Conservation (phyloP, 2,329 filamentous ascomycete genomes). For the Corinectria fuckeliana region DNA sequence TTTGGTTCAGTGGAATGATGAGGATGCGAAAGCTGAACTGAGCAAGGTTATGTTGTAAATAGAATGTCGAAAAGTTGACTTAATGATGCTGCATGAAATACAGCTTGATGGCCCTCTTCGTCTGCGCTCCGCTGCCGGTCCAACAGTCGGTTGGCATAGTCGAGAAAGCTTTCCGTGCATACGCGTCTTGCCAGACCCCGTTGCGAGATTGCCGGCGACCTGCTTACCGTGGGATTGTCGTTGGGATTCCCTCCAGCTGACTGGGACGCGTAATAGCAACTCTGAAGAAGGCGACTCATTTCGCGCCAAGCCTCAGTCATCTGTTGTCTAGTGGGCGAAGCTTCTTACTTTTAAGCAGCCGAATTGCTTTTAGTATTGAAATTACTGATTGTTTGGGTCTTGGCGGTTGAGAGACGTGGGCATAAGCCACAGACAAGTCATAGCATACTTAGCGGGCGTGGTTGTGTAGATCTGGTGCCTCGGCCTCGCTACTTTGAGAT, state of each 20-base stretch:
- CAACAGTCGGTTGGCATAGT: too few relatives aligned
- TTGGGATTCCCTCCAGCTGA: too few relatives aligned
- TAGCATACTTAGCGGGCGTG: background rate
- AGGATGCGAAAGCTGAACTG: background rate
- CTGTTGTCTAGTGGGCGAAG: background rate
- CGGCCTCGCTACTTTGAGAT: background rate
- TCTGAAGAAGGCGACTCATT: background rate
- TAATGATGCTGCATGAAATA: too few relatives aligned
- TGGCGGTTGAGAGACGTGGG: background rate
- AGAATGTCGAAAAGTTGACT: too few relatives aligned
- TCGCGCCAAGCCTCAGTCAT: background rate
- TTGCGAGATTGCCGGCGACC: too few relatives aligned
- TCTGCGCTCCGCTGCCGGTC: too few relatives aligned
- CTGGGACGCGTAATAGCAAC: background rate
- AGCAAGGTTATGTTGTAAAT: too few relatives aligned
- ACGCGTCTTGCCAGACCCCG: too few relatives aligned
- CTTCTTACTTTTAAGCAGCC: background rate
- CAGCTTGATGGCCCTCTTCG: too few relatives aligned
- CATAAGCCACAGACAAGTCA: slow-evolving; percentile 6
- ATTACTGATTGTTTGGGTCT: background rate
- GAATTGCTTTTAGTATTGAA: background rate
- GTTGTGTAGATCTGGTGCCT: slow-evolving; percentile 8
- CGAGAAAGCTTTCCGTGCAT: too few relatives aligned
- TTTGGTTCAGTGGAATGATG: background rate
- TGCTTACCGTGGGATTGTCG: too few relatives aligned